phyloP scores from a whole-genome alignment of 805 yeast genomes.

The Wickerhamiella kurtzmanii region DNA sequence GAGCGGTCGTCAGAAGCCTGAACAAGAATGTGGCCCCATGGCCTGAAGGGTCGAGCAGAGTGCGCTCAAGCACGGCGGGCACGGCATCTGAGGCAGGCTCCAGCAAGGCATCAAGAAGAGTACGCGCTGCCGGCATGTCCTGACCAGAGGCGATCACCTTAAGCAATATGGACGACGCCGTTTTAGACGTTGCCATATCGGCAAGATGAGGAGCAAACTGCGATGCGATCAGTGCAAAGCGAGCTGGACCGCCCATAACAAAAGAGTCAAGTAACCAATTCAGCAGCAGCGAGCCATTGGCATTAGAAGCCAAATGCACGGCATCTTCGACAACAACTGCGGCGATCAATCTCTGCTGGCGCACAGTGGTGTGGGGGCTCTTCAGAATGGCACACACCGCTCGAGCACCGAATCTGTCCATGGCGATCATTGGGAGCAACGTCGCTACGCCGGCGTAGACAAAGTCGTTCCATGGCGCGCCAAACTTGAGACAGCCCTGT shows the following conservation, averaged over 20 bases:
- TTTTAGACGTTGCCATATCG: slow-evolving; percentile 59
- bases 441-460: slow-evolving; percentile 72
- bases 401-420: slow-evolving; percentile 87
- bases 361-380: slow-evolving; percentile 50
- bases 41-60: slow-evolving; percentile 45
- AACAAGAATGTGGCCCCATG: slow-evolving; percentile 69
- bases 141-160: slow-evolving; percentile 59
- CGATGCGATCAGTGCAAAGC: slow-evolving; percentile 47
- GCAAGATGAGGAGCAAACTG: slow-evolving; percentile 49
- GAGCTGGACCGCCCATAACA: slow-evolving; percentile 28
- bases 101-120: slow-evolving; percentile 53
- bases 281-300: slow-evolving; percentile 76
- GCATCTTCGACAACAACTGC: slow-evolving; percentile 67
- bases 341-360: slow-evolving; percentile 59
- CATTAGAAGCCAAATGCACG: slow-evolving; percentile 64
- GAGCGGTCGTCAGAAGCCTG: slow-evolving; percentile 64
- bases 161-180: slow-evolving; percentile 70
- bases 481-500: slow-evolving; percentile 86
- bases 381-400: slow-evolving; percentile 90
- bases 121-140: slow-evolving; percentile 46
- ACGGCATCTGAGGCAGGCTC: slow-evolving; percentile 24
- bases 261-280: slow-evolving; percentile 91
- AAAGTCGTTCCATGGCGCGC: slow-evolving; percentile 77
- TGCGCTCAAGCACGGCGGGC: slow-evolving; percentile 38
- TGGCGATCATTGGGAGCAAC: slow-evolving; percentile 66